These are phyloP conservation scores for Phytopythium mirpurense DNA, from an alignment of 352 stramenopile genomes.

Conservation along the genomic window DNA sequence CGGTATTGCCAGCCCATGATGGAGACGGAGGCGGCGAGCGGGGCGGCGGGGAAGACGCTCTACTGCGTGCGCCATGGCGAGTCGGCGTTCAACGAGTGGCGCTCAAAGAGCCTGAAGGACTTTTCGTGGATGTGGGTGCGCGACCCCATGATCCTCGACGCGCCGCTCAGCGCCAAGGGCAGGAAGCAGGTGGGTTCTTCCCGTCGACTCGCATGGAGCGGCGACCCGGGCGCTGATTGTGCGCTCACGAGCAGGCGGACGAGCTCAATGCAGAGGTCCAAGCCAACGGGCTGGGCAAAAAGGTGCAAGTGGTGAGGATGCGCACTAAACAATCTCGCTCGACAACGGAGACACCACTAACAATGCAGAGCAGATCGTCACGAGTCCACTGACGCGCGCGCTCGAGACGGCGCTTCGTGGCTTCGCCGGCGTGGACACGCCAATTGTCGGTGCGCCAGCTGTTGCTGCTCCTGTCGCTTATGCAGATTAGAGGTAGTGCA, in stretches of 20 bases:
- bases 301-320: conserved; percentile 57
- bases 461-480: background rate
- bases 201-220: background rate
- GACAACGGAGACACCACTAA: background rate
- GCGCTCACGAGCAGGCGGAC: conserved; percentile 14
- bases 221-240: background rate
- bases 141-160: conserved; percentile 83
- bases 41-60: conserved; percentile 41
- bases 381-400: conserved; percentile 76
- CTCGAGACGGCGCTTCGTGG: conserved; percentile 72
- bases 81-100: conserved; percentile 88
- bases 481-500: too few relatives aligned
- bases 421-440: conserved; percentile 47
- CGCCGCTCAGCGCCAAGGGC: conserved; percentile 66
- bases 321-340: background rate
- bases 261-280: conserved; percentile 41
- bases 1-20: background rate
- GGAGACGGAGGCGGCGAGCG: background rate
- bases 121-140: conserved; percentile 85
- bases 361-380: conserved; percentile 46
- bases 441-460: conserved; percentile 39
- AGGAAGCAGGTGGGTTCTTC: conserved; percentile 42
- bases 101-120: conserved; percentile 64
- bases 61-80: conserved; percentile 87
- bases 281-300: conserved; percentile 37